Conservation (phyloP, 2,329 filamentous ascomycete genomes). For the Cytospora paraplurivora region DNA sequence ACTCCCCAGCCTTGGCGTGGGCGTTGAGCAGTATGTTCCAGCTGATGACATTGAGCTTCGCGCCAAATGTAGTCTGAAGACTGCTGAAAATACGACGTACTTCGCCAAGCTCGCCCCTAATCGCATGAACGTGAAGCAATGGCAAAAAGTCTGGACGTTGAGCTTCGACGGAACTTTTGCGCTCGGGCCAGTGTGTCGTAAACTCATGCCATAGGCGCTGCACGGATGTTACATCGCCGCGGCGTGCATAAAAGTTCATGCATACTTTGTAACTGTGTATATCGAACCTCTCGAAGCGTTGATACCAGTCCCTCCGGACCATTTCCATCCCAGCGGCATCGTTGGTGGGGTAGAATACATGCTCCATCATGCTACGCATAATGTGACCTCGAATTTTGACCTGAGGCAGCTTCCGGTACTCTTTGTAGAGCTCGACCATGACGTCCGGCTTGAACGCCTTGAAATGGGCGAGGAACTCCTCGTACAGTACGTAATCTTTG, state of each 20-base stretch:
- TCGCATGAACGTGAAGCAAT: conserved; percentile 71
- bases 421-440: conserved; percentile 47
- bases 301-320: conserved; percentile 53
- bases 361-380: conserved; percentile 48
- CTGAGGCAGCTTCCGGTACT: conserved; percentile 47
- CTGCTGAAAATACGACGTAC: conserved; percentile 63
- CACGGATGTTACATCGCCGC: conserved; percentile 51
- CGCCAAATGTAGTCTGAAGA: conserved; percentile 57
- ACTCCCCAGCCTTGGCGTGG: conserved; percentile 66
- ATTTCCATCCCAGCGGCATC: conserved; percentile 45
- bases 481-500: conserved; percentile 44
- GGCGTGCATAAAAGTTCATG: conserved; percentile 50
- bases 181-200: conserved; percentile 36
- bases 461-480: conserved; percentile 42
- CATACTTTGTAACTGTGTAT: conserved; percentile 51
- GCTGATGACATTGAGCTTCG: conserved; percentile 59
- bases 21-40: conserved; percentile 82
- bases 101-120: conserved; percentile 63
- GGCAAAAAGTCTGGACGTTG: conserved; percentile 38
- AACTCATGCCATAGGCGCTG: conserved; percentile 50
- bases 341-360: conserved; percentile 43
- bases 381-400: conserved; percentile 42
- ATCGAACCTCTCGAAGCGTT: conserved; percentile 43
- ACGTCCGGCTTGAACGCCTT: conserved; percentile 35
- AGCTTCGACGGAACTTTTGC: background rate